Evolutionary conservation across 2,329 filamentous ascomycete genomes (phyloP).

Genomic region (Paraphoma sp.): DNA sequence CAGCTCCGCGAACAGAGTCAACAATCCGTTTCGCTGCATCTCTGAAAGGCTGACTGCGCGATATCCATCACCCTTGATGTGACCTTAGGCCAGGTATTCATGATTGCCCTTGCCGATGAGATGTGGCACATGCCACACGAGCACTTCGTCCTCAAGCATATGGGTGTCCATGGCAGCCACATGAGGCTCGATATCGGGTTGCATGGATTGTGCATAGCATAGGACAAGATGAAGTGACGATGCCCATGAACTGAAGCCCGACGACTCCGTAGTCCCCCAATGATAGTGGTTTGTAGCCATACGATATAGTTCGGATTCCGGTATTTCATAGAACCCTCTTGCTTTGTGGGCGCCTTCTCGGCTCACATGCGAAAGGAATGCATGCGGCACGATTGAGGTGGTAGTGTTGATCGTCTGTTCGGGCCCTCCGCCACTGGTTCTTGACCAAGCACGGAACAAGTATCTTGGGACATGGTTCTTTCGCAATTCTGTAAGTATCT

Average conservation of each 20-base stretch:
- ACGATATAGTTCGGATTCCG: background rate
- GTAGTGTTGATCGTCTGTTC: slow-evolving; percentile 1
- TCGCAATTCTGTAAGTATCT: background rate
- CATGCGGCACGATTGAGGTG: slow-evolving; percentile 4
- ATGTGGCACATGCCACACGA: slow-evolving; percentile 8
- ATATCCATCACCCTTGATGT: slow-evolving; percentile 5
- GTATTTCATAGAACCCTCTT: background rate
- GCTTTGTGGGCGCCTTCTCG: background rate
- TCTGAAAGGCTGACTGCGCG: background rate
- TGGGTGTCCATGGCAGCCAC: slow-evolving; percentile 7
- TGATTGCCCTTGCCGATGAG: background rate
- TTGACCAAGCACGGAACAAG: slow-evolving; percentile 10
- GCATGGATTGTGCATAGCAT: slow-evolving; percentile 1
- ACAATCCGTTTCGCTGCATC: background rate
- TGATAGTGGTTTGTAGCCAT: background rate
- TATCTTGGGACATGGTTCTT: slow-evolving; percentile 8
- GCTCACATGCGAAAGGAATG: background rate
- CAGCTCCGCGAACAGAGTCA: background rate
- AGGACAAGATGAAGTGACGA: slow-evolving; percentile 8
- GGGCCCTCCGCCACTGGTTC: slow-evolving; percentile 4
- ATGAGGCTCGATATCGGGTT: background rate
- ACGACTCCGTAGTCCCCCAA: background rate
- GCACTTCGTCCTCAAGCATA: slow-evolving; percentile 1
- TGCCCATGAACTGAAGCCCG: slow-evolving; percentile 9
- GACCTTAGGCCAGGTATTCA: slow-evolving; percentile 6